These are phyloP conservation scores for Coprinellus micaceus DNA, from an alignment of 768 basidiomycete genomes.

Conservation along the genomic window DNA sequence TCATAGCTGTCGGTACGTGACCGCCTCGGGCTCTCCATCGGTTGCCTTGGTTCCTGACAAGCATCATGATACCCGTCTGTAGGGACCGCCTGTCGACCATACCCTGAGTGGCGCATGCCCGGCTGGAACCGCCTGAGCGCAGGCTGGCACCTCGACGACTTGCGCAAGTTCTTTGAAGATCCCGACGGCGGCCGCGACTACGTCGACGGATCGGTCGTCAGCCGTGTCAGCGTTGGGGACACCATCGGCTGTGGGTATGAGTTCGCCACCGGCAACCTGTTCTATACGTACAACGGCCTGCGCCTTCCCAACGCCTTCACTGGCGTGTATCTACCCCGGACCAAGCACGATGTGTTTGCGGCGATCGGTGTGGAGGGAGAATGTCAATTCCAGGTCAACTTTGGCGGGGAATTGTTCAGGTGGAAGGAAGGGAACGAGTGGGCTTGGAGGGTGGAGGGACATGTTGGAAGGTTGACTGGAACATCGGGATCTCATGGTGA, in stretches of 20 bases:
- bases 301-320: constrained; percentile 55
- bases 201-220: constrained; percentile 23
- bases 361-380: constrained; percentile 56
- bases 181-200: constrained; percentile 62
- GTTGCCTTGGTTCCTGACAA: neutral
- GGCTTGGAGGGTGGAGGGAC: constrained; percentile 61
- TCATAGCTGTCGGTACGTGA: constrained; percentile 54
- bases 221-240: constrained; percentile 41
- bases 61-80: neutral
- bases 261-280: constrained; percentile 47
- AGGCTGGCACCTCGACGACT: constrained; percentile 65
- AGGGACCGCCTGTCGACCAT: constrained; percentile 66
- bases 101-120: constrained; percentile 62
- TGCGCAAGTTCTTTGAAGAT: constrained; percentile 72
- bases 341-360: constrained; percentile 55
- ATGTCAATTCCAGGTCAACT: constrained; percentile 59
- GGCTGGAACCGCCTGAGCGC: constrained; percentile 70
- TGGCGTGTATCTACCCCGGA: constrained; percentile 55
- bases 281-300: constrained; percentile 63
- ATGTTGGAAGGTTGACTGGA: constrained; percentile 48
- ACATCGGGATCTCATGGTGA: constrained; percentile 27
- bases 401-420: constrained; percentile 54
- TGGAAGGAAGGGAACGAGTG: constrained; percentile 67
- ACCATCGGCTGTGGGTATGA: constrained; percentile 64
- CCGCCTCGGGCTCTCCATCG: neutral